phyloP scores from a whole-genome alignment of 192 early-diverging fungal genomes.

The Haplosporangium gracile region DNA sequence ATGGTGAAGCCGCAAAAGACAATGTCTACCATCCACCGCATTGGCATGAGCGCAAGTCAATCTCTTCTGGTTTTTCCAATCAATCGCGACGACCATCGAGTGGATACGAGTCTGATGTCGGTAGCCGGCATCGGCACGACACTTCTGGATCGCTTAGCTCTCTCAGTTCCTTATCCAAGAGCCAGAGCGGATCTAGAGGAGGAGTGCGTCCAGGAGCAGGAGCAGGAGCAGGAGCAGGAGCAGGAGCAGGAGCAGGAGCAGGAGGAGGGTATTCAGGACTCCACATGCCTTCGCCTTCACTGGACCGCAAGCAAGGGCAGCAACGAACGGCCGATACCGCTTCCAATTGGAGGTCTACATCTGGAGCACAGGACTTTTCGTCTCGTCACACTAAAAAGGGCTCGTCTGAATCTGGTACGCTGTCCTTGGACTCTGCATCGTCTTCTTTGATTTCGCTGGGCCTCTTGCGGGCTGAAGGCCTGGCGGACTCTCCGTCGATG shows the following conservation, averaged over 20 bases:
- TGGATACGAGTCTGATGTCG: conserved; percentile 31
- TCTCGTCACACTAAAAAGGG: conserved; percentile 3
- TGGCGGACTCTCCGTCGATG: conserved; percentile 19
- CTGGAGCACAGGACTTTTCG: background rate
- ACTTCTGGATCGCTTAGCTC: background rate
- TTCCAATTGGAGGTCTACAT: conserved; percentile 13
- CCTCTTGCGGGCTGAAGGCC: background rate
- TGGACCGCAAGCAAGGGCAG: conserved; percentile 21
- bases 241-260: background rate
- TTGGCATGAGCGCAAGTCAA: conserved; percentile 44
- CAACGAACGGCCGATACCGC: conserved; percentile 9
- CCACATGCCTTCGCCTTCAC: background rate
- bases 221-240: background rate
- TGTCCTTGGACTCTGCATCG: background rate
- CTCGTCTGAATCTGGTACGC: background rate
- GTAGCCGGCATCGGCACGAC: conserved; percentile 26
- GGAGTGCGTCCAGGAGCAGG: conserved; percentile 12
- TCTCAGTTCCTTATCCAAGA: conserved; percentile 7
- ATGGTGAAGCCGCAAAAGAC: conserved; percentile 4
- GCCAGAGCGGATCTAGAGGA: conserved; percentile 22
- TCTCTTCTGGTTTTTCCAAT: background rate
- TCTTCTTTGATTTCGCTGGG: background rate
- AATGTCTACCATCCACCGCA: conserved; percentile 52
- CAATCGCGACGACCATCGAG: conserved; percentile 14
- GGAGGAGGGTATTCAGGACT: background rate